A percentile compares a stretch with the other conserved stretches of the same genome.
Evolutionary conservation across 371 early-diverging fungal genomes (phyloP).

Genomic region (Globomyces sp.): DNA sequence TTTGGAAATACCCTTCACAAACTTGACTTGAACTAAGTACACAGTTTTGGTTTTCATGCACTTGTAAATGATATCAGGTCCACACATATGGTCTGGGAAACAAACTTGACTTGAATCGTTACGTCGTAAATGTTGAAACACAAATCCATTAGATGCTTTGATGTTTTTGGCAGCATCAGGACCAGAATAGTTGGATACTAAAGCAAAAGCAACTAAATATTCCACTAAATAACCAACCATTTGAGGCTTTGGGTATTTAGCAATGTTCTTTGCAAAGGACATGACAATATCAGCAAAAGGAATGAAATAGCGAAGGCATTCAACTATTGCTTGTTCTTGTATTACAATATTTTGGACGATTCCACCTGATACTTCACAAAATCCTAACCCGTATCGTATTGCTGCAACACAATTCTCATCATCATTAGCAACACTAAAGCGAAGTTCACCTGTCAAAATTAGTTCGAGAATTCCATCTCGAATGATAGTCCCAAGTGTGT

Average conservation of each 20-base stretch:
- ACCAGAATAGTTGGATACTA: slow-evolving; percentile 20
- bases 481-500: neutral
- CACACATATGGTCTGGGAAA: slow-evolving; percentile 33
- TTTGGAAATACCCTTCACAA: slow-evolving; percentile 32
- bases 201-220: slow-evolving; percentile 33
- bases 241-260: slow-evolving; percentile 25
- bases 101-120: slow-evolving; percentile 13
- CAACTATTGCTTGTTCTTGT: slow-evolving; percentile 6
- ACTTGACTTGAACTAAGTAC: slow-evolving; percentile 33
- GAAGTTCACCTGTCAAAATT: slow-evolving; percentile 1
- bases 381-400: slow-evolving; percentile 12
- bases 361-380: neutral
- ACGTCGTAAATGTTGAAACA: neutral
- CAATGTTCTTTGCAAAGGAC: slow-evolving; percentile 17
- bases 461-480: neutral
- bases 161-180: neutral
- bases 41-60: slow-evolving; percentile 21
- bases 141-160: neutral
- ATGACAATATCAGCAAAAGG: slow-evolving; percentile 26
- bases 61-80: slow-evolving; percentile 36
- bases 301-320: slow-evolving; percentile 29
- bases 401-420: slow-evolving; percentile 3
- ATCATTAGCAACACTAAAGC: neutral
- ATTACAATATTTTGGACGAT: neutral
- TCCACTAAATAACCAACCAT: slow-evolving; percentile 31